Evolutionary conservation across 2,329 filamentous ascomycete species (phyloP), one percentile per base, ranked within the genome.

Genomic region (Sporothrix brunneoviolacea): DNA sequence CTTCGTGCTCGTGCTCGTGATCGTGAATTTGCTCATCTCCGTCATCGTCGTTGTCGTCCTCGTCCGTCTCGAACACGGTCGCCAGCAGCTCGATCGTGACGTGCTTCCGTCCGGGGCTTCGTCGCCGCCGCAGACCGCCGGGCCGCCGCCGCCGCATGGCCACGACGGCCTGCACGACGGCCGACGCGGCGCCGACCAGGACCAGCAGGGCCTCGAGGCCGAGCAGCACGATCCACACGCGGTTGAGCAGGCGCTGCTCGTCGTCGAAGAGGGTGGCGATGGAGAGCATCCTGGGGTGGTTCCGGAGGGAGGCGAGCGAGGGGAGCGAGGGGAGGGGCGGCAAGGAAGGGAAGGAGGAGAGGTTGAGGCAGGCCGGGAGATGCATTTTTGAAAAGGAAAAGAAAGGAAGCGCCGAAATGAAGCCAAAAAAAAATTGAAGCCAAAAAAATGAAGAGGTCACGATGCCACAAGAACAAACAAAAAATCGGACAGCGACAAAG

Each of bases 201-300:
- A 64, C 61, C 41, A 65, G 61, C 18, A 64, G 39, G 2, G 59
- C 60, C 53, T 65, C 59, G 4, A 65, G 48, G 19, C 59, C 58
- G 13, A 65, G 49, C 36, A 65, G 52, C 13, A 57, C 53, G 28
- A 64, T 58, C 63, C 63, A 65, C 27, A 65, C 49, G 30, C 54
- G 54, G 55, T 65, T 62, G 21, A 65, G 59, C 24, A 64, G 45
- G 42, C 58, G 50, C 54, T 64, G 56, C 45, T 65, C 62, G 45
- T 61, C 57, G 35, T 55, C 55, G 40, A 58, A 52, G 39, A 62
- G 54, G 5, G 50, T 54, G 6, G 49, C 56, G 15, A 58, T 57
- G 9, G 43, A 38, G 21, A 58, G 51, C 55, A 58, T 58, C 13
- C 16, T 44, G 32, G 48, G 42, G n/a, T 37, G 49, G 10, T 40